Base-by-base conservation (phyloP, 768 basidiomycete genomes). In the Calocybe gangraenosa region DNA sequence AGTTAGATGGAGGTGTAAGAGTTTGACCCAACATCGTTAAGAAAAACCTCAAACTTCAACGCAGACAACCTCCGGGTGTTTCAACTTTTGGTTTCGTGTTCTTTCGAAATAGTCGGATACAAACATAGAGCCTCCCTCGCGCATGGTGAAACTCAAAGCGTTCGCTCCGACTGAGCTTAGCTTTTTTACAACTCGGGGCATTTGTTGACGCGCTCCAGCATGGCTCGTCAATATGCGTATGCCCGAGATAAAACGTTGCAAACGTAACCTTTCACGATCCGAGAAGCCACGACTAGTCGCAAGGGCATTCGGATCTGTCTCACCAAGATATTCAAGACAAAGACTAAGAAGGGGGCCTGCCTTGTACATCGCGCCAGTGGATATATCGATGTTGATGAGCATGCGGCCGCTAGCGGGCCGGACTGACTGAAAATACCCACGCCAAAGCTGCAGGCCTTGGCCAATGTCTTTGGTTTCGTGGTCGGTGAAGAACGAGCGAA, bases 351-450 rank as follows among this genome's bases (percentile, higher is more conserved):
- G 66, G 0, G 69, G 59, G 0, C 84, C 84, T 0, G 72, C 57
- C 54, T 79, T 79, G 59, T 82, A 86, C 85, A 87, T 87, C 0
- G 78, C 72, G 0, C 80, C 84, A 0, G 84, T 85, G 2, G 76
- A 79, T 43, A 86, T 87, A 48, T 87, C 84, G 53, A 87, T 71
- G 42, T 87, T 87, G 58, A 87, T 74, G 13, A 66, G 61, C 66
- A 87, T 75, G 3, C 65, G 66, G 2, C 76, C 77, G 25, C 76
- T 71, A 0, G 75, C 82, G 13, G 84, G 84, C 13, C 84, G 71
- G 7, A 85, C 75, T 0, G 79, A 82, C 56, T 85, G 84, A 61
- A 86, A 87, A 47, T 85, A 87, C 0, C 84, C 84, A 2, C 84
- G 73, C 84, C 84, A 86, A 2, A 87, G 64, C 10, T 76, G 68